Base-by-base conservation (phyloP, 1,139 yeast genomes). In the Sugiyamaella xylanicola region DNA sequence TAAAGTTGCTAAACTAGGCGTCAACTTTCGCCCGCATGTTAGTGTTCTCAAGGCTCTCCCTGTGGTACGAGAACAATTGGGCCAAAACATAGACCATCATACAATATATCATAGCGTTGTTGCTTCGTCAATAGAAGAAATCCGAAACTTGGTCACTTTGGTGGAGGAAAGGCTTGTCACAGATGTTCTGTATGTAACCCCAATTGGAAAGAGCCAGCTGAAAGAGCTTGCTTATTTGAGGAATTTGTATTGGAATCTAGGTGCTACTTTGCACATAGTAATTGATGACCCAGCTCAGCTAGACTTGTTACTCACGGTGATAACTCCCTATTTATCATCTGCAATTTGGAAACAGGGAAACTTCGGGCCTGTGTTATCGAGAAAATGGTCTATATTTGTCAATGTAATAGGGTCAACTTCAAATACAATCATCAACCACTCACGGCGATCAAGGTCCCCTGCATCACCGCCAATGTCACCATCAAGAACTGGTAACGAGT, bases 81-180 rank as follows among this genome's bases (percentile, higher is more conserved):
- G 81, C 16, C 65, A 70, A 59, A 52, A 82, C 66, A 67, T 80
- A 73, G 32, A 69, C 67, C 11, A 72, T 3, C 9, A 4, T 9
- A 9, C 43, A 4, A 17, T 21, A 9, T 9, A 7, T 8, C 43
- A 40, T 13, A 72, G 77, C 42, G 76, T 86, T 21, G 82, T 87
- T 17, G 88, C 86, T 0, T 85, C 91, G 0, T 86, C 93, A 0
- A 63, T 86, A 50, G 75, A 74, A 49, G 95, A 87, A 68, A 86
- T 86, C 0, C 79, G 84, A 76, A 75, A 78, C 3, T 62, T 84
- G 39, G 74, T 80, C 1, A 72, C 78, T 45, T 80, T 35, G 68
- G 69, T 0, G 74, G 74, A 17, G 70, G n/a, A 75, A 35, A 80
- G 80, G 0, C 64, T 73, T 29, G 75, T 87, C 44, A 73, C 68